Evolutionary conservation across 31 red algal genomes (phyloP), one percentile per base, ranked within the genome.

Genomic region (Odonthalia washingtoniensis): DNA sequence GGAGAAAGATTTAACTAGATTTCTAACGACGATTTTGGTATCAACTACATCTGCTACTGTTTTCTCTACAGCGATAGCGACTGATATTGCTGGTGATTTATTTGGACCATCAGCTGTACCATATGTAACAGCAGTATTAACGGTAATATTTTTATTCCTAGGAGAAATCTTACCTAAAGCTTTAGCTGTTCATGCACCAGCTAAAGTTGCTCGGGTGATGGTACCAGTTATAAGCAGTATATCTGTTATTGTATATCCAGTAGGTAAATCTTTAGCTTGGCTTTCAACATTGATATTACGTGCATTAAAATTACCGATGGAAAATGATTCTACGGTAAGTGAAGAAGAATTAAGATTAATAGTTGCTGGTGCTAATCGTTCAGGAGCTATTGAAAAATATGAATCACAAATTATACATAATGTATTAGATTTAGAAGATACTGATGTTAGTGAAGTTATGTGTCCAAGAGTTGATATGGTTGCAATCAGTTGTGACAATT

Each of bases 111-210:
- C 89, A 21, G 82, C 84, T 3, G 92, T 99, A 27, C 94, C 87
- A 2, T 95, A 97, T 72, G 94, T 95, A 33, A 99, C 95, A 0
- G 94, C 89, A 0, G 86, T 70, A 1, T 74, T 99, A 67, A 99
- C 98, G 5, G 84, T 99, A 24, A 88, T 99, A 40, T 95, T 99
- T 75, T 72, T 99, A 64, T 97, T 99, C 74, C 96, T 99, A 46
- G 98, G 98, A 3, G 98, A 99, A 86, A 97, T 99, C 44, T 77
- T 99, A 28, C 98, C 98, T 5, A 99, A 99, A 74, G 86, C 95
- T 5, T 63, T 99, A 26, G 94, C 97, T 4, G 94, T 99, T n/a
- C 95, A 95, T 85, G 92, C 95, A 57, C 89, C 94, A n/a, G 85
- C 91, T 36, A 91, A 92, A 49, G 97, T 99, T 12, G 90, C 91